Conservation (phyloP, 495 filamentous ascomycete genomes). For the Xylaria curta region DNA sequence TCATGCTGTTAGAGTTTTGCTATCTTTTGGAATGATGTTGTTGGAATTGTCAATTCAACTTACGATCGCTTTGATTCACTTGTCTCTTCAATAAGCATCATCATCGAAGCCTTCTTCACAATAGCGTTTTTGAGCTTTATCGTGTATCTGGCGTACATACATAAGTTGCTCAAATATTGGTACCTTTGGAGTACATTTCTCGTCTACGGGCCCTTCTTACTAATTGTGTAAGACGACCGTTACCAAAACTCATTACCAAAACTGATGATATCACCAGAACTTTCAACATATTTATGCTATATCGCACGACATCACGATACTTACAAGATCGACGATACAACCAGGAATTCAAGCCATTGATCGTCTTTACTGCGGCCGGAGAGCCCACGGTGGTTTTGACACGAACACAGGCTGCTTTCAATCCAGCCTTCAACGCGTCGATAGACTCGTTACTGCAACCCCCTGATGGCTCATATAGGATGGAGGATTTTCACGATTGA, state of each 20-base stretch:
- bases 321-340: neutral
- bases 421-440: neutral
- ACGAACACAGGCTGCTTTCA: neutral
- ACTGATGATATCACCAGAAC: neutral
- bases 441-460: neutral
- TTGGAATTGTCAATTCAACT: neutral
- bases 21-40: neutral
- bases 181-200: neutral
- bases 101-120: neutral
- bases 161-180: neutral
- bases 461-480: neutral
- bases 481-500: neutral
- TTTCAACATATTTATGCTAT: neutral
- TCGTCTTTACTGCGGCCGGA: neutral
- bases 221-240: neutral
- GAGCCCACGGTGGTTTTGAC: neutral
- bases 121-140: neutral
- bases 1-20: neutral
- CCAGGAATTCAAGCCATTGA: neutral
- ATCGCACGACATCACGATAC: neutral
- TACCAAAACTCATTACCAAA: neutral
- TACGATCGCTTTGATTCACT: neutral
- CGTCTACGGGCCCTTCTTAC: neutral
- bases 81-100: neutral
- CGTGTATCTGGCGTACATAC: neutral